Conservation (phyloP, 176 grass and related monocot genomes). For the Tillandsia fasciculata region DNA sequence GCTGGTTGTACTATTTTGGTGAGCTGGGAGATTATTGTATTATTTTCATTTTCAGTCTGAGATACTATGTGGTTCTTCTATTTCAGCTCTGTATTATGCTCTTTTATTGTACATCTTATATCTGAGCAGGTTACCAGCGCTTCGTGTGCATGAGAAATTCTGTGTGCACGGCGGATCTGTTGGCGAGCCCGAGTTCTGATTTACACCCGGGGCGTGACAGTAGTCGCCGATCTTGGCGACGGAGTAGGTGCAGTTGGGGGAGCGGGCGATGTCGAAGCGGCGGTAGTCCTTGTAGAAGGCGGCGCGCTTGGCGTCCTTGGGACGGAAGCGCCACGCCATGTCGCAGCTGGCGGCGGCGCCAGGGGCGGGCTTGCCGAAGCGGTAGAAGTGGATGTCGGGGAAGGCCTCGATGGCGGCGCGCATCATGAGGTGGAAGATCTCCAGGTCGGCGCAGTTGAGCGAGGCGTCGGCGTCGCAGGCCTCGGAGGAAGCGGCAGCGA, state of each 20-base stretch:
- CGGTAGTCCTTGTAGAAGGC: constrained; percentile 66
- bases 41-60: too few species aligned
- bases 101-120: too few species aligned
- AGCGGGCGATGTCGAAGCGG: constrained; percentile 35
- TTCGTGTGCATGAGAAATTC: too few species aligned
- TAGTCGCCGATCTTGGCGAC: constrained; percentile 49
- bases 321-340: constrained; percentile 69
- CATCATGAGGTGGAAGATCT: constrained; percentile 62
- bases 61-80: too few species aligned
- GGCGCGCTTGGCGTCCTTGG: constrained; percentile 15
- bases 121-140: too few species aligned
- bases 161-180: too few species aligned
- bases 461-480: constrained; percentile 29
- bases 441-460: constrained; percentile 48
- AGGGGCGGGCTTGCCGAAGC: constrained; percentile 44
- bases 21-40: too few species aligned
- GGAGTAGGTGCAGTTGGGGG: constrained; percentile 23
- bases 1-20: too few species aligned
- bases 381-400: constrained; percentile 60
- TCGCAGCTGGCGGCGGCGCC: constrained; percentile 41
- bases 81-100: too few species aligned
- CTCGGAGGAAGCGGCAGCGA: neutral
- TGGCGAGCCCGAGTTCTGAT: too few species aligned
- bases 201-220: neutral
- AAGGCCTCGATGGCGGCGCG: constrained; percentile 45